Base-by-base conservation (phyloP, 768 basidiomycete species). In the Termitomyces sp. region DNA sequence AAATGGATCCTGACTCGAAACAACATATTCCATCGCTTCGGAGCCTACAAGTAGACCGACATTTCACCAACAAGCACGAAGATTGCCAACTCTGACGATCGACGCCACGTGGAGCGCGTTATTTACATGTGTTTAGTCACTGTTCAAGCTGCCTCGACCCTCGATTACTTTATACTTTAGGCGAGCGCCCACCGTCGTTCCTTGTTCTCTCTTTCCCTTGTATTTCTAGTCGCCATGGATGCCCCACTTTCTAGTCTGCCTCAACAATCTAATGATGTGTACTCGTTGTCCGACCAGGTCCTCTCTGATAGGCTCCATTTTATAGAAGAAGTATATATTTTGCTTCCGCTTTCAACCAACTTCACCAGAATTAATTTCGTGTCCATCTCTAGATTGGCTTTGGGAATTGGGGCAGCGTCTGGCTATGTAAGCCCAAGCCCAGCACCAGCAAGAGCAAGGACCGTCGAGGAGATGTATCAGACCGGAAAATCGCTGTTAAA, bases 351-450 rank as follows among this genome's bases (percentile, higher is more conserved):
- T 48, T 47, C 17, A 23, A 55, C 52, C 55, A 60, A 39, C 56
- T 27, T 52, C 8, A 17, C 16, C 10, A 27, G 0, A 43, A 34
- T 67, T 59, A 59, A 39, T 59, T 34, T 19, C 56, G 40, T 35
- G 43, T 32, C 43, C 54, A 30, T 41, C 37, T 9, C n/a, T 57
- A 93, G 89, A 88, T 93, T 74, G 92, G 92, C 32, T 91, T 82
- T 67, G 92, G 93, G 42, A 94, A 94, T 73, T 96, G 93, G 93
- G 93, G 93, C 37, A 88, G 86, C 67, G 91, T 94, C 60, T 93
- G 89, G 91, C 72, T 89, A 61, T 89, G 86, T 66, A 74, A 73
- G 35, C 84, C 86, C 58, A 89, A 83, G 70, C 75, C 75, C 23
- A 70, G 68, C 55, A 63, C 70, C 8, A 64, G 67, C 47, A 68